phyloP scores from a whole-genome alignment of 805 yeast species.

The Saccharomycopsis fodiens region DNA sequence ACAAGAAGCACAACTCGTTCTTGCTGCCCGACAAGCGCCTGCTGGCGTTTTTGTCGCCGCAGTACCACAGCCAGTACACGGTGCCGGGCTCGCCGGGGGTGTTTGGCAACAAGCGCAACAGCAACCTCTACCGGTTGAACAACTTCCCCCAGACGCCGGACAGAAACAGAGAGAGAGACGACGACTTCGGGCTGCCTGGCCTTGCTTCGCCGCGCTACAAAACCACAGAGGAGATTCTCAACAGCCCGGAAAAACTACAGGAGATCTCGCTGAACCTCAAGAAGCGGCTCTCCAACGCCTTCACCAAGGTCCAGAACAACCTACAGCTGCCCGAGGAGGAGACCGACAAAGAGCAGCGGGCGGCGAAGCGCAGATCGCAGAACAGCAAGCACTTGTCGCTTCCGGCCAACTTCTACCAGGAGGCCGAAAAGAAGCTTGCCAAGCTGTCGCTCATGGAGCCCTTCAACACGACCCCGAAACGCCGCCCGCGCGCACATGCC shows the following conservation, averaged over 20 bases:
- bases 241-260: slow-evolving; percentile 18
- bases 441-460: slow-evolving; percentile 16
- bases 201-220: slow-evolving; percentile 5
- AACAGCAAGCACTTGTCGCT: slow-evolving; percentile 12
- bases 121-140: slow-evolving; percentile 4
- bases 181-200: not conserved
- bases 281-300: slow-evolving; percentile 25
- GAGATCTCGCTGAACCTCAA: slow-evolving; percentile 23
- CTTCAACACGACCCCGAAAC: slow-evolving; percentile 16
- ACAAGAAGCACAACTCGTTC: not conserved
- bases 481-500: not conserved
- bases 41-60: not conserved
- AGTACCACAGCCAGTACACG: not conserved
- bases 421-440: not conserved
- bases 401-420: slow-evolving; percentile 9
- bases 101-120: slow-evolving; percentile 6
- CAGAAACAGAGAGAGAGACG: slow-evolving; percentile 2
- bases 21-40: not conserved
- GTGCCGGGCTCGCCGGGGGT: slow-evolving; percentile 11
- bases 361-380: slow-evolving; percentile 5
- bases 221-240: slow-evolving; percentile 16
- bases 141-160: slow-evolving; percentile 16
- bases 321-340: slow-evolving; percentile 11
- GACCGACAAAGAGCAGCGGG: not conserved
- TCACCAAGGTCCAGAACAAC: slow-evolving; percentile 25